These are phyloP conservation scores for Trifolium subterraneum DNA, from an alignment of 306 rosid species.

Conservation along the genomic window DNA sequence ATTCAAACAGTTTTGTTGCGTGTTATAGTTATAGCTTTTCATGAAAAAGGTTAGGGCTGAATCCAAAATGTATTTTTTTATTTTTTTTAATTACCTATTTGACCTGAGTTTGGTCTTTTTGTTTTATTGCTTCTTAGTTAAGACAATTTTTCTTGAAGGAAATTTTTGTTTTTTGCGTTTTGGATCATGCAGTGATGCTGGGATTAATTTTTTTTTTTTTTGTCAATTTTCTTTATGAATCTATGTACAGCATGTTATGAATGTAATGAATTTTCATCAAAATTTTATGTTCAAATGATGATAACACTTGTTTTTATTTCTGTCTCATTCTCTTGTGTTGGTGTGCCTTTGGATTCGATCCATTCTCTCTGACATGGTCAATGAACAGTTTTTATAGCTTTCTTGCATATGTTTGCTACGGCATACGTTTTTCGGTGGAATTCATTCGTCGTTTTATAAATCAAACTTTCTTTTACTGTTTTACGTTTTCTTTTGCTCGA, in stretches of 20 bases:
- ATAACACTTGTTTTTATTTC: slow-evolving; percentile 4
- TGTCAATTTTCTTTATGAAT: not conserved
- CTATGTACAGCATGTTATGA: not conserved
- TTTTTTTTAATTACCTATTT: not conserved
- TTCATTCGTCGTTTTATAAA: slow-evolving; percentile 14
- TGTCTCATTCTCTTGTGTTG: not conserved
- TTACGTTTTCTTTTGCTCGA: slow-evolving; percentile 30
- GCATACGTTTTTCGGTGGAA: slow-evolving; percentile 11
- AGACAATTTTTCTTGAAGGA: slow-evolving; percentile 1
- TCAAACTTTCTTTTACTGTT: slow-evolving; percentile 17
- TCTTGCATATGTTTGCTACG: slow-evolving; percentile 21
- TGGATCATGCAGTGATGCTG: slow-evolving; percentile 37
- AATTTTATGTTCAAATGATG: slow-evolving; percentile 8
- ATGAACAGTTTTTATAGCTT: not conserved
- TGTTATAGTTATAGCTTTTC: slow-evolving; percentile 19
- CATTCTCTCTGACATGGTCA: slow-evolving; percentile 15
- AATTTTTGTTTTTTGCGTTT: slow-evolving; percentile 34
- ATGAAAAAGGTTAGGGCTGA: not conserved
- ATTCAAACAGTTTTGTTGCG: slow-evolving; percentile 3
- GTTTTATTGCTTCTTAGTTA: not conserved
- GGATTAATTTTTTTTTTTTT: slow-evolving; percentile 20
- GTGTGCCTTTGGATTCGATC: slow-evolving; percentile 12
- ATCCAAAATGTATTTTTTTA: not conserved
- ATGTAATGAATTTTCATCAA: not conserved
- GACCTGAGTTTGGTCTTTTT: slow-evolving; percentile 13